Evolutionary conservation across 108 stramenopile species (phyloP).

Genomic region (Cyclostephanos tholiformis): DNA sequence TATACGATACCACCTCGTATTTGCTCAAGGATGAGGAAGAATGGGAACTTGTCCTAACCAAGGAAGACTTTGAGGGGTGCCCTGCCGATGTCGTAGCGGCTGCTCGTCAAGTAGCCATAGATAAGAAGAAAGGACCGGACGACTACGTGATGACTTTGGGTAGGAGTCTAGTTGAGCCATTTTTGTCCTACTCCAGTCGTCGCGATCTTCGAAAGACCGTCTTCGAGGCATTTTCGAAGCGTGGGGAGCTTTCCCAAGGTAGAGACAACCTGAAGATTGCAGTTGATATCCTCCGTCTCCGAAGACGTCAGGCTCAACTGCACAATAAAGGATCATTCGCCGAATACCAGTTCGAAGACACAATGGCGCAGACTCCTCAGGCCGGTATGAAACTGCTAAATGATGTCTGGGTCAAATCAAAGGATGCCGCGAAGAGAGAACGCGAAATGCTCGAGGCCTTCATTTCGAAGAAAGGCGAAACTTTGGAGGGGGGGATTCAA

Average conservation of each 20-base stretch:
- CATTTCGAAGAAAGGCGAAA: constrained; percentile 47
- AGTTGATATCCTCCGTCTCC: constrained; percentile 58
- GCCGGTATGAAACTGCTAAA: constrained; percentile 62
- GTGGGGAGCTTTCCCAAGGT: constrained; percentile 62
- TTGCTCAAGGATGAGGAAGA: constrained; percentile 63
- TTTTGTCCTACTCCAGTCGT: constrained; percentile 58
- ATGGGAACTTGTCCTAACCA: constrained; percentile 60
- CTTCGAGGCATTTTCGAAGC: constrained; percentile 62
- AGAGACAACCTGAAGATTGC: constrained; percentile 71
- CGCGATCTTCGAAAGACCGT: constrained; percentile 67
- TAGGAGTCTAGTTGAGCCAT: constrained; percentile 76
- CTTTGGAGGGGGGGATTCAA: constrained; percentile 67
- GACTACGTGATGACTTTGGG: constrained; percentile 73
- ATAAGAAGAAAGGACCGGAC: constrained; percentile 53
- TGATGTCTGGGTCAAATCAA: constrained; percentile 77
- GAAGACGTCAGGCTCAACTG: constrained; percentile 60
- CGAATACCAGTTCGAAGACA: constrained; percentile 70
- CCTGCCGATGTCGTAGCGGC: constrained; percentile 64
- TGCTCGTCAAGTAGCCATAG: constrained; percentile 66
- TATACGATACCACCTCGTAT: too few relatives aligned
- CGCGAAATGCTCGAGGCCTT: constrained; percentile 68
- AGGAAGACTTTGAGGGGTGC: constrained; percentile 65
- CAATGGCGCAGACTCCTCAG: constrained; percentile 80
- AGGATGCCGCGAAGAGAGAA: constrained; percentile 70
- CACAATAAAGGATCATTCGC: constrained; percentile 68